Evolutionary conservation across 2,329 filamentous ascomycete genomes (phyloP).

Genomic region (Exophiala mesophila): DNA sequence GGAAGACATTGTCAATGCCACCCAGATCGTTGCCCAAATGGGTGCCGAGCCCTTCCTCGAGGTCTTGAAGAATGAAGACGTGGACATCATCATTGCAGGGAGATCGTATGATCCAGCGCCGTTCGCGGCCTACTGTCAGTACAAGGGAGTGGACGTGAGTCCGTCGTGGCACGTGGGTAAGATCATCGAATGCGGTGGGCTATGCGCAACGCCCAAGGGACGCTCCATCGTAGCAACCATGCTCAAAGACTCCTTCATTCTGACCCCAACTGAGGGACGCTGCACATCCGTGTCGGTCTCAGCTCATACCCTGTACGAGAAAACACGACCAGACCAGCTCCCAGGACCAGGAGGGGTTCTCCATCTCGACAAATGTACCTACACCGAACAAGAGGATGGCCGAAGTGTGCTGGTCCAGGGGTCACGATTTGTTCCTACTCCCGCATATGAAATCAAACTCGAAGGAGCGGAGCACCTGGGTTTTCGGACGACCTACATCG

Average conservation of each 20-base stretch:
- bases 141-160: conserved; percentile 32
- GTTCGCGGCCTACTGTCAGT: conserved; percentile 37
- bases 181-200: conserved; percentile 50
- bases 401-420: conserved; percentile 27
- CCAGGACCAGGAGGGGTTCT: conserved; percentile 48
- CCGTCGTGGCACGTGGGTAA: conserved; percentile 52
- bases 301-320: conserved; percentile 53
- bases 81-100: conserved; percentile 47
- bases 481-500: conserved; percentile 45
- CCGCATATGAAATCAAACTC: conserved; percentile 45
- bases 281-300: too few relatives aligned
- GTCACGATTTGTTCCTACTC: conserved; percentile 50
- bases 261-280: too few relatives aligned
- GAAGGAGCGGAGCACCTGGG: conserved; percentile 44
- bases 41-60: conserved; percentile 42
- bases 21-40: conserved; percentile 42
- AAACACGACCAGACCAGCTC: conserved; percentile 48
- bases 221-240: too few relatives aligned
- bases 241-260: too few relatives aligned
- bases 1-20: conserved; percentile 36
- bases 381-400: conserved; percentile 40
- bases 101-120: conserved; percentile 40
- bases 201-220: conserved; percentile 48
- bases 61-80: conserved; percentile 41
- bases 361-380: conserved; percentile 38